Percentiles rank a stretch among this genome's conserved stretches.
Conservation (phyloP, 2,329 filamentous ascomycete species). For the Paramyrothecium sp. region DNA sequence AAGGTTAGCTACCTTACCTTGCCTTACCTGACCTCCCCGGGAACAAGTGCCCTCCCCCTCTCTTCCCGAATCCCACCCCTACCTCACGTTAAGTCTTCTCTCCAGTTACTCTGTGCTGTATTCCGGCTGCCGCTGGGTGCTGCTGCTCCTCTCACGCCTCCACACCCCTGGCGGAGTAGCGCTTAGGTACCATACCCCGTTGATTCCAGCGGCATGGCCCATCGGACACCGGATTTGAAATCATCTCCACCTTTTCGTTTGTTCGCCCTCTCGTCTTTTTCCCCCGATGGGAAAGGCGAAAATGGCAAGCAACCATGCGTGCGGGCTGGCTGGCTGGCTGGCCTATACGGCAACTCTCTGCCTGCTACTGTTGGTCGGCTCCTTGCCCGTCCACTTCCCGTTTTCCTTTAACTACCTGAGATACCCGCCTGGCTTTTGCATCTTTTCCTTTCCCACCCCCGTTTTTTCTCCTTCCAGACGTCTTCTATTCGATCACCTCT, state of each 20-base stretch:
- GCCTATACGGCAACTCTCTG: no score
- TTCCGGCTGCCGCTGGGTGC: neutral
- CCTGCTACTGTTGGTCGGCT: neutral
- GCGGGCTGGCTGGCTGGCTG: no score
- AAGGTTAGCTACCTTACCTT: no score
- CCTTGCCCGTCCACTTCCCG: neutral
- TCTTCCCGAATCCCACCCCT: no score
- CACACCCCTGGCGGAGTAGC: neutral
- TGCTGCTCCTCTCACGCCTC: no score
- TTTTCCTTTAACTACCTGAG: neutral
- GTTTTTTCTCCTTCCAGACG: neutral
- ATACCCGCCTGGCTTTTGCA: neutral
- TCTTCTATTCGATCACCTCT: neutral
- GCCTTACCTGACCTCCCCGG: no score
- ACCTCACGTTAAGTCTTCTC: no score
- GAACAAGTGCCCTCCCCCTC: no score
- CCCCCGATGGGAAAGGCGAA: neutral
- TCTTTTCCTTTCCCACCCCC: neutral
- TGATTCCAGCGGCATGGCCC: neutral
- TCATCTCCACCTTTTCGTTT: neutral
- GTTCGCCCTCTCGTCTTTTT: neutral
- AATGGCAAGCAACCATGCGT: no score
- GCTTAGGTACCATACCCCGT: neutral
- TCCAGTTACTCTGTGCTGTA: neutral
- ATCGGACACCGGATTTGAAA: neutral